Conservation (phyloP, 805 yeast genomes). For the Cephaloascus albidus region DNA sequence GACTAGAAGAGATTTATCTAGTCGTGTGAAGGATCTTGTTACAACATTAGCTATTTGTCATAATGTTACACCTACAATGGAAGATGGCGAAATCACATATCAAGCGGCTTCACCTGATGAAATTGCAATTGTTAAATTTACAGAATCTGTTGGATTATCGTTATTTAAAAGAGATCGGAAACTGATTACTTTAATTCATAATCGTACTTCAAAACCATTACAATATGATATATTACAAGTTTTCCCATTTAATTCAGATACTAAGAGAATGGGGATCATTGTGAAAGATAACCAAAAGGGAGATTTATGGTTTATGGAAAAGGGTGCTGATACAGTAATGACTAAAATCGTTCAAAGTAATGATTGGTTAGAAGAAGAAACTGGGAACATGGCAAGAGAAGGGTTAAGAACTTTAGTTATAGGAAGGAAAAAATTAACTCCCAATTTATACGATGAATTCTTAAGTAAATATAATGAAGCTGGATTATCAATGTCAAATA, state of each 20-base stretch:
- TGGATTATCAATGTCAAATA: constrained; percentile 63
- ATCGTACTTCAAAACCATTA: constrained; percentile 38
- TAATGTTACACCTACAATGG: constrained; percentile 90
- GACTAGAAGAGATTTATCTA: constrained; percentile 60
- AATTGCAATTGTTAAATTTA: constrained; percentile 89
- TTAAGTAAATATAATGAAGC: constrained; percentile 60
- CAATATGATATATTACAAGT: constrained; percentile 66
- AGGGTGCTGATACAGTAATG: constrained; percentile 98
- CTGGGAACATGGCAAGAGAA: constrained; percentile 96
- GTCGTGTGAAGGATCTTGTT: constrained; percentile 72
- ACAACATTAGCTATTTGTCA: constrained; percentile 89
- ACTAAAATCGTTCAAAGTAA: constrained; percentile 66
- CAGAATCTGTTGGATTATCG: constrained; percentile 78
- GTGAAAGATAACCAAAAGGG: constrained; percentile 52
- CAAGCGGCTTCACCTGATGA: constrained; percentile 99
- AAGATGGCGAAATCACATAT: constrained; percentile 65
- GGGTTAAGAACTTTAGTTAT: constrained; percentile 92
- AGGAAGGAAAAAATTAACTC: constrained; percentile 67
- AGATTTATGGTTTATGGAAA: constrained; percentile 78
- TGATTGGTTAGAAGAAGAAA: constrained; percentile 98
- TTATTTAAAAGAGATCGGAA: constrained; percentile 76
- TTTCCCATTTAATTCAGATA: constrained; percentile 93
- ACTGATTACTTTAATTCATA: constrained; percentile 59
- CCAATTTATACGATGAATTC: constrained; percentile 52
- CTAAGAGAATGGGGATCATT: constrained; percentile 93